Evolutionary conservation across 805 yeast species (phyloP).

Genomic region (Candida nemodendra): DNA sequence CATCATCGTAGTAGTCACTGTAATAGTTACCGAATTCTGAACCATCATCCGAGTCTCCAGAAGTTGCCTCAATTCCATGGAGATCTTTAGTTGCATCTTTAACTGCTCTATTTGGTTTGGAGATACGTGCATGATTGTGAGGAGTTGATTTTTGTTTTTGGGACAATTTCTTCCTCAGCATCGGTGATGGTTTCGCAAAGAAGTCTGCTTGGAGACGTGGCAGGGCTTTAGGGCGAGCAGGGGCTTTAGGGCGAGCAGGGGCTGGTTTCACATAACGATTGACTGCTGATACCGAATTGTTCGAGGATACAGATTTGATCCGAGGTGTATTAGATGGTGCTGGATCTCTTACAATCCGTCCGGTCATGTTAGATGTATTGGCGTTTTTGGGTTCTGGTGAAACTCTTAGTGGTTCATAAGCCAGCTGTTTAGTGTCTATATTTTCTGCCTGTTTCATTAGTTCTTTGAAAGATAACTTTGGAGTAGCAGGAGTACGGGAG

Average conservation of each 20-base stretch:
- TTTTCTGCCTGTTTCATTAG: constrained; percentile 66
- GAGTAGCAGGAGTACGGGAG: constrained; percentile 24
- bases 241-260: not conserved
- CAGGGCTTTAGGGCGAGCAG: constrained; percentile 3
- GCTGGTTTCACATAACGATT: not conserved
- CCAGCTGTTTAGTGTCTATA: constrained; percentile 51
- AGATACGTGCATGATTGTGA: constrained; percentile 4
- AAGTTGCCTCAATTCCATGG: constrained; percentile 31
- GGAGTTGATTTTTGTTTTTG: constrained; percentile 20
- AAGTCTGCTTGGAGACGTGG: no score
- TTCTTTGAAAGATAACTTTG: constrained; percentile 60
- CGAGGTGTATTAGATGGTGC: not conserved
- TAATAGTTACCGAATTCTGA: constrained; percentile 36
- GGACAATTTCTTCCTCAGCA: constrained; percentile 47
- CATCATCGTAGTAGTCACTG: constrained; percentile 51
- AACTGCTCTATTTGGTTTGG: constrained; percentile 7
- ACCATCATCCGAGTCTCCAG: constrained; percentile 35
- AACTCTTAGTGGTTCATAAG: constrained; percentile 25
- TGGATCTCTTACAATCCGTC: not conserved
- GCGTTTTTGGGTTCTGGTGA: constrained; percentile 12
- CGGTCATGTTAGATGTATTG: not conserved
- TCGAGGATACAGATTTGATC: not conserved
- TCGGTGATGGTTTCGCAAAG: constrained; percentile 57
- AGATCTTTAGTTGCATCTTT: constrained; percentile 12
- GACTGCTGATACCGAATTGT: not conserved